phyloP scores from a whole-genome alignment of 495 filamentous ascomycete species.

The Tuber indicum region DNA sequence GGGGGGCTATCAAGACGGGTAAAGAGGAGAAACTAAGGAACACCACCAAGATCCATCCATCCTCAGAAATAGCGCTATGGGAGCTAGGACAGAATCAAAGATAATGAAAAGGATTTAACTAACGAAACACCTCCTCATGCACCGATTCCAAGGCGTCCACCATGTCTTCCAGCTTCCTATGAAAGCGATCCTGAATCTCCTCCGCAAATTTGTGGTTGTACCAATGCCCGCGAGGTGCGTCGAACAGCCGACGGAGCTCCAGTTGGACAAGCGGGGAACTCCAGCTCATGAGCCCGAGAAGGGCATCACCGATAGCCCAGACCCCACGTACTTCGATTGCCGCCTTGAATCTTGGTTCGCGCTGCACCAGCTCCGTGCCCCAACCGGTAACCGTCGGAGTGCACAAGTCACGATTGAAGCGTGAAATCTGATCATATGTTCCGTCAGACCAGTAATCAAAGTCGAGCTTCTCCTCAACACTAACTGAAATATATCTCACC shows the following conservation, averaged over 20 bases:
- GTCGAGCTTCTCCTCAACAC: not conserved
- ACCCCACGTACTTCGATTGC: not conserved
- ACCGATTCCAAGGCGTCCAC: not conserved
- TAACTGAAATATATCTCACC: not conserved
- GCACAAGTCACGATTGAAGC: not conserved
- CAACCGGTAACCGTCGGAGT: not conserved
- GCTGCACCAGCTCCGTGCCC: not conserved
- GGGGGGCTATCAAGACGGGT: no score
- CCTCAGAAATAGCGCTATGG: no score
- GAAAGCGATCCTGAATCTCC: not conserved
- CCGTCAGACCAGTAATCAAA: not conserved
- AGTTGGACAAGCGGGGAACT: constrained; percentile 1
- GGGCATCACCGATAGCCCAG: not conserved
- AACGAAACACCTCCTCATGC: no score
- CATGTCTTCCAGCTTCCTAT: not conserved
- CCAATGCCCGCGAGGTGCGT: not conserved
- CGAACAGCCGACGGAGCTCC: not conserved
- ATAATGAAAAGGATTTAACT: no score
- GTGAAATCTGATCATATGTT: not conserved
- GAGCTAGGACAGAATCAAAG: no score
- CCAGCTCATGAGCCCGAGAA: constrained; percentile 2
- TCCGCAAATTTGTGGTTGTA: not conserved
- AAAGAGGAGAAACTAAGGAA: no score
- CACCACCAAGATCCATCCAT: no score
- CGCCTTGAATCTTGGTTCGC: not conserved